These are phyloP conservation scores for Microsporum ferrugineum DNA, from an alignment of 2,329 filamentous ascomycete genomes.

Conservation along the genomic window DNA sequence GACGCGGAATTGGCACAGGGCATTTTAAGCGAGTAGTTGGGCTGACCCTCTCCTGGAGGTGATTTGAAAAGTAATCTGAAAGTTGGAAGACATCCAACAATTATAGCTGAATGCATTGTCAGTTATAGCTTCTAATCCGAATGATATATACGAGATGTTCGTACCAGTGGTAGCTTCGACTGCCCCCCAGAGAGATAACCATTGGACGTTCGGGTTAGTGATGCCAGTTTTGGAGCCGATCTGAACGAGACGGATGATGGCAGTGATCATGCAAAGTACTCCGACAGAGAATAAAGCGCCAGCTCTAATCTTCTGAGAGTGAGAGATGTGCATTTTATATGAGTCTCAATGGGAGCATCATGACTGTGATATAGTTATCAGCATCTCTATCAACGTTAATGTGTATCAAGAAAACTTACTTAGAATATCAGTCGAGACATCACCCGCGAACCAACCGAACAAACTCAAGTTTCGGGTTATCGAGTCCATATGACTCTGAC, in stretches of 20 bases:
- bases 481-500: neutral
- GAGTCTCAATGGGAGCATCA: constrained; percentile 22
- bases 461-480: constrained; percentile 11
- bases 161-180: constrained; percentile 10
- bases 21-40: neutral
- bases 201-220: constrained; percentile 8
- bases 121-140: neutral
- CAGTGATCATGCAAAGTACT: constrained; percentile 18
- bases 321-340: constrained; percentile 19
- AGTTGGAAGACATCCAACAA: constrained; percentile 9
- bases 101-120: neutral
- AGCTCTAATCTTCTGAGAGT: constrained; percentile 20
- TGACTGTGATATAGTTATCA: constrained; percentile 16
- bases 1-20: neutral
- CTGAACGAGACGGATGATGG: constrained; percentile 19
- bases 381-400: neutral
- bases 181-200: constrained; percentile 5
- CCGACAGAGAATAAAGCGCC: constrained; percentile 22
- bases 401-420: constrained; percentile 11
- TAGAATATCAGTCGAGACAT: constrained; percentile 19
- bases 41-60: neutral
- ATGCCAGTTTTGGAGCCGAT: constrained; percentile 8
- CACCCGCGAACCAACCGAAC: constrained; percentile 11
- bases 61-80: constrained; percentile 8
- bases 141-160: neutral